A percentile compares a stretch with the other conserved stretches of the same genome.
Evolutionary conservation across 2,329 filamentous ascomycete species (phyloP).

Genomic region (Aspergillus sp.): DNA sequence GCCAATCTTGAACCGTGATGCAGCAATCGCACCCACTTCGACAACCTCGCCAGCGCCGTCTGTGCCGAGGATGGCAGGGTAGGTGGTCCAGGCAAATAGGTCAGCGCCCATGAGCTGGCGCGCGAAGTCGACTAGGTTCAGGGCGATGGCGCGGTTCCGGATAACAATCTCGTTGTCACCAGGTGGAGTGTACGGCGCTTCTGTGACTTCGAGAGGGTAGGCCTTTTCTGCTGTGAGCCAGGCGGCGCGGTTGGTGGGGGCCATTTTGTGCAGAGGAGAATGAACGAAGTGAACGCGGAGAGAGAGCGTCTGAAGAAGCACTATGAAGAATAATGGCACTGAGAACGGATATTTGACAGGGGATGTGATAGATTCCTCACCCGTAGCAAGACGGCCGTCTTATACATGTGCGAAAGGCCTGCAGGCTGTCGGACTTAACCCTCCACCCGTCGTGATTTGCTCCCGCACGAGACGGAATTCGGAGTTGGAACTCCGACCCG

Average conservation of each 20-base stretch:
- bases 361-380: not conserved
- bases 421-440: not conserved
- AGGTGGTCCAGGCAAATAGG: slow-evolving; percentile 35
- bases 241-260: slow-evolving; percentile 37
- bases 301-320: too few relatives aligned
- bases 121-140: slow-evolving; percentile 52
- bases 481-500: not conserved
- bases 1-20: slow-evolving; percentile 43
- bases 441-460: not conserved
- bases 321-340: too few relatives aligned
- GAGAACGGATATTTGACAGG: not conserved
- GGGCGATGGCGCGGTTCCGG: slow-evolving; percentile 45
- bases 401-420: not conserved
- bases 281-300: too few relatives aligned
- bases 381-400: too few relatives aligned
- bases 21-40: slow-evolving; percentile 36
- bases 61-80: slow-evolving; percentile 45
- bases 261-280: not conserved
- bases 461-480: not conserved
- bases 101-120: slow-evolving; percentile 35
- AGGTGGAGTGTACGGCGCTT: slow-evolving; percentile 44
- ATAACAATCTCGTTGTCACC: slow-evolving; percentile 45
- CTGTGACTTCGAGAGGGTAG: slow-evolving; percentile 38
- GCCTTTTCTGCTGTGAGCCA: slow-evolving; percentile 39
- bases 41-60: slow-evolving; percentile 53